Conservation (phyloP, 331 rosid genomes). For the Telfairia occidentalis region DNA sequence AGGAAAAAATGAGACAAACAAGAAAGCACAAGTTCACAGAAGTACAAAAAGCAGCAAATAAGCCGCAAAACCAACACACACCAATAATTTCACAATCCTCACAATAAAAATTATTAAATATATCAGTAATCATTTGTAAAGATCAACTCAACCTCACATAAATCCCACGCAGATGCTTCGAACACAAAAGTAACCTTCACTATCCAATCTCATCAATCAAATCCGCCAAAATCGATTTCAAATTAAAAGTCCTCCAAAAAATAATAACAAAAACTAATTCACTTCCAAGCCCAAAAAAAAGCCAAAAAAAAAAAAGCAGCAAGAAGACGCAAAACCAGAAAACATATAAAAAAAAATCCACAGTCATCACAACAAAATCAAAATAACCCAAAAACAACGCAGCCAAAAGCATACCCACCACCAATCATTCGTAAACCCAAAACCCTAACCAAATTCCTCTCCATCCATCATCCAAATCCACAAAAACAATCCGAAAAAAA, state of each 20-base stretch:
- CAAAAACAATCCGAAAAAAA: not conserved
- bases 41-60: no score
- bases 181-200: not conserved
- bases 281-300: not conserved
- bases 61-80: no score
- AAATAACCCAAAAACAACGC: not conserved
- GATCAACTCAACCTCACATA: not conserved
- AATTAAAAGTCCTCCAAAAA: not conserved
- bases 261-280: not conserved
- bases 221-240: not conserved
- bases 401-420: not conserved
- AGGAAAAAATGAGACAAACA: no score
- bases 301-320: not conserved
- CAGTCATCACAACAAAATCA: not conserved
- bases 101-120: no score
- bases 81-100: no score
- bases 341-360: not conserved
- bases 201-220: not conserved
- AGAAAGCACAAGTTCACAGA: no score
- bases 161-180: not conserved
- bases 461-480: not conserved
- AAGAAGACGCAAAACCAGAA: not conserved
- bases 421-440: not conserved
- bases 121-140: no score
- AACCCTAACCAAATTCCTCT: not conserved